Evolutionary conservation across 2,329 filamentous ascomycete genomes (phyloP), one percentile per base, ranked within the genome.

Genomic region (Colletotrichum sp.): DNA sequence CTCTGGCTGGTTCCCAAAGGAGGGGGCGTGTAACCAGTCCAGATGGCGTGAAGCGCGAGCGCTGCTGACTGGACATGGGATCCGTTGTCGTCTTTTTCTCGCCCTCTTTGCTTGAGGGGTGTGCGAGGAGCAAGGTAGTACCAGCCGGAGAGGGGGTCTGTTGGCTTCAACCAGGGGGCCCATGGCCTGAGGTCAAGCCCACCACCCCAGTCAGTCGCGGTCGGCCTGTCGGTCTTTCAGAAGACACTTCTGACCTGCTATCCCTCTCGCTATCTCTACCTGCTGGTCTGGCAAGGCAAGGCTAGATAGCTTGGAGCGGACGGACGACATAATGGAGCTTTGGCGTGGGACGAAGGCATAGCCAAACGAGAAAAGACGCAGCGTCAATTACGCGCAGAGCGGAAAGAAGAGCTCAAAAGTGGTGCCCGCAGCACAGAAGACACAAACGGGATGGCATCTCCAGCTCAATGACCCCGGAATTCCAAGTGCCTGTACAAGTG

Each of bases 101-200:
- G 61, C 55, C 44, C 30, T 68, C 27, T n/a, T 57, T 44, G 39
- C 36, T 27, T 36, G 16, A 64, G 73, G 64, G 75, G 82, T 77
- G 82, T 82, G 81, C 74, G 74, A 79, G 78, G 75, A 83, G 79
- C 82, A 82, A 79, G 57, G 82, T 84, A 79, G 79, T 80, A 83
- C 82, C 79, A 80, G 79, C 16, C 63, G 30, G 59, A 67, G 75
- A 72, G 72, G 75, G 75, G 75, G 74, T 66, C 61, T 71, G 74
- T 74, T 75, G 71, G 48, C 66, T 32, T 52, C 28, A 68, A 55
- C 72, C 63, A 55, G 75, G 75, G 72, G 52, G 55, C 39, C 71
- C 55, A 69, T 77, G 72, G 73, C 68, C 72, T 76, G 75, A 76
- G 61, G 36, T 57, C 66, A 74, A 75, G 72, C 59, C 44, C 44